These are phyloP conservation scores for Onygenales sp. DNA, from an alignment of 2,329 filamentous ascomycete species.

Conservation along the genomic window DNA sequence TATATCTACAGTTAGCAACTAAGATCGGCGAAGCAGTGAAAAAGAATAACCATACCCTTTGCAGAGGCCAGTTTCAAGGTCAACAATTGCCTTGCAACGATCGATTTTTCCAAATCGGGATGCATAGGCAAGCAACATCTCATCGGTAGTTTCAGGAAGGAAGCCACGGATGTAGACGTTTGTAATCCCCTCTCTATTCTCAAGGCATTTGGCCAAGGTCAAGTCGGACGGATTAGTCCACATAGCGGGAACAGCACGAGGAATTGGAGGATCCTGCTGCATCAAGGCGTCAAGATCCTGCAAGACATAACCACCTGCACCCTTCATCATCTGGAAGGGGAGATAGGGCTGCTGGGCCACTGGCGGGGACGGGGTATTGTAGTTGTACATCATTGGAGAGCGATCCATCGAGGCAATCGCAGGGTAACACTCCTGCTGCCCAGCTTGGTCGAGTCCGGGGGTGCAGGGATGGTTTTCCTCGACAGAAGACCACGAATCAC, in stretches of 20 bases:
- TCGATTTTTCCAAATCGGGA: conserved; percentile 86
- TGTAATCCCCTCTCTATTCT: conserved; percentile 89
- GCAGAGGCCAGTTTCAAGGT: conserved; percentile 83
- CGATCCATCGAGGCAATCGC: conserved; percentile 52
- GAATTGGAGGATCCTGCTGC: conserved; percentile 70
- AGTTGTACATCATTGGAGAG: conserved; percentile 42
- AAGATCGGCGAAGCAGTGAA: conserved; percentile 1
- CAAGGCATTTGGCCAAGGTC: conserved; percentile 84
- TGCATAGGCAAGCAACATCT: conserved; percentile 73
- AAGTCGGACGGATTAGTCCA: conserved; percentile 74
- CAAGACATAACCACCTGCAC: conserved; percentile 34
- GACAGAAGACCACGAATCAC: conserved; percentile 30
- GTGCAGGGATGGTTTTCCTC: conserved; percentile 47
- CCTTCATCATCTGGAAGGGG: conserved; percentile 38
- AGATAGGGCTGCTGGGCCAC: conserved; percentile 37
- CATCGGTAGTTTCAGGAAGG: conserved; percentile 88
- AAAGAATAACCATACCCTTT: conserved; percentile 63
- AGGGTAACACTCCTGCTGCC: conserved; percentile 51
- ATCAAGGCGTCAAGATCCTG: conserved; percentile 54
- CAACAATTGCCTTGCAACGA: conserved; percentile 97
- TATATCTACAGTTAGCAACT: conserved; percentile 35
- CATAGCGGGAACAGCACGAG: conserved; percentile 79
- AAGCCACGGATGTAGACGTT: conserved; percentile 98
- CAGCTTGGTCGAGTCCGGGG: conserved; percentile 52
- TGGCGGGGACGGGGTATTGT: conserved; percentile 58